Evolutionary conservation across 495 filamentous ascomycete genomes (phyloP).

Genomic region (Daldinia caldariorum): DNA sequence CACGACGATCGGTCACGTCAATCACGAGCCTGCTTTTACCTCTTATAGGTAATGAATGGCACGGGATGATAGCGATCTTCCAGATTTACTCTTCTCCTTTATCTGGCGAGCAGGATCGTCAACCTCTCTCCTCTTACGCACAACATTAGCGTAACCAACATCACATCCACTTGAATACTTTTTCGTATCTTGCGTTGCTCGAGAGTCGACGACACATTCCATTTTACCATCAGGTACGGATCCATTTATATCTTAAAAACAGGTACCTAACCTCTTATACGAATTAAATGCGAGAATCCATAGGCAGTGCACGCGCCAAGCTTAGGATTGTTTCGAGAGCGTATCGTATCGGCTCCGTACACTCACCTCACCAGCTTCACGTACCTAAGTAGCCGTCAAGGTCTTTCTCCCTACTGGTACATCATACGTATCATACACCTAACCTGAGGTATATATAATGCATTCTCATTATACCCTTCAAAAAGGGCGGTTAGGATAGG

Average conservation of each 20-base stretch:
- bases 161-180: too few species aligned
- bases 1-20: slow-evolving; percentile 11
- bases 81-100: slow-evolving; percentile 34
- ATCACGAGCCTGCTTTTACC: slow-evolving; percentile 26
- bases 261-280: too few species aligned
- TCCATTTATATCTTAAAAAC: too few species aligned
- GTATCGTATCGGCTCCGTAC: too few species aligned
- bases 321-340: background rate
- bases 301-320: slow-evolving; percentile 1
- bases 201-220: background rate
- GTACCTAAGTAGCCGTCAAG: background rate
- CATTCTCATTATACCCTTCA: too few species aligned
- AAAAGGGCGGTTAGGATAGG: too few species aligned
- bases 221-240: too few species aligned
- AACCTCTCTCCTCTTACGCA: slow-evolving; percentile 10
- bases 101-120: slow-evolving; percentile 33
- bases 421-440: too few species aligned
- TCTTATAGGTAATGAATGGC: slow-evolving; percentile 38
- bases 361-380: too few species aligned
- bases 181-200: background rate
- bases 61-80: slow-evolving; percentile 36
- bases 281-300: background rate
- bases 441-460: too few species aligned
- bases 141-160: background rate
- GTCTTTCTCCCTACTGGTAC: background rate